A percentile compares a stretch with the other conserved stretches of the same genome.
phyloP scores from a whole-genome alignment of 2,329 filamentous ascomycete species.

The Pseudogymnoascus sp. region DNA sequence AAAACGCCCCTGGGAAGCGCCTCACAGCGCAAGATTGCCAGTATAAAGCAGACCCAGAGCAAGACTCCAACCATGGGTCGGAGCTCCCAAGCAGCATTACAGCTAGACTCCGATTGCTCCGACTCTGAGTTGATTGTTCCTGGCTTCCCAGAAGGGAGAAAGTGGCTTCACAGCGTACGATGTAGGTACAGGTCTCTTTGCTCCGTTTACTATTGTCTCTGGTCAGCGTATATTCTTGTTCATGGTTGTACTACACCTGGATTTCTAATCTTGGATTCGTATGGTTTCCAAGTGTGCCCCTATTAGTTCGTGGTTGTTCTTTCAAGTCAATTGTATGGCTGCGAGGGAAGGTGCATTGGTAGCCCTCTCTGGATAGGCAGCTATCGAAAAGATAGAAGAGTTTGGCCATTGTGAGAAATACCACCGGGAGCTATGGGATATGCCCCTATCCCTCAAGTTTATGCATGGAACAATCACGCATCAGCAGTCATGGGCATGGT shows the following conservation, averaged over 20 bases:
- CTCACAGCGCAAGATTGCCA: background rate
- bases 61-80: background rate
- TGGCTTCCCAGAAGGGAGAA: constrained; percentile 2
- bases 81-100: background rate
- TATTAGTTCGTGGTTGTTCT: background rate
- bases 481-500: background rate
- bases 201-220: background rate
- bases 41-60: background rate
- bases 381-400: background rate
- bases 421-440: no score
- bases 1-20: background rate
- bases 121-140: constrained; percentile 1
- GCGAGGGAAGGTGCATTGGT: background rate
- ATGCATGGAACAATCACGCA: background rate
- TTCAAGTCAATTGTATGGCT: background rate
- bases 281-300: background rate
- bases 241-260: background rate
- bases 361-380: background rate
- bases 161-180: constrained; percentile 9
- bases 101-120: background rate
- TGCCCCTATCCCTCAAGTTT: background rate
- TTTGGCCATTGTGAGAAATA: background rate
- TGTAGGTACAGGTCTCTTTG: background rate
- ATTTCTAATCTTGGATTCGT: background rate
- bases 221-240: background rate